Evolutionary conservation across 2,329 filamentous ascomycete species (phyloP), one percentile per base, ranked within the genome.

Genomic region (Trichophyton rubrum): DNA sequence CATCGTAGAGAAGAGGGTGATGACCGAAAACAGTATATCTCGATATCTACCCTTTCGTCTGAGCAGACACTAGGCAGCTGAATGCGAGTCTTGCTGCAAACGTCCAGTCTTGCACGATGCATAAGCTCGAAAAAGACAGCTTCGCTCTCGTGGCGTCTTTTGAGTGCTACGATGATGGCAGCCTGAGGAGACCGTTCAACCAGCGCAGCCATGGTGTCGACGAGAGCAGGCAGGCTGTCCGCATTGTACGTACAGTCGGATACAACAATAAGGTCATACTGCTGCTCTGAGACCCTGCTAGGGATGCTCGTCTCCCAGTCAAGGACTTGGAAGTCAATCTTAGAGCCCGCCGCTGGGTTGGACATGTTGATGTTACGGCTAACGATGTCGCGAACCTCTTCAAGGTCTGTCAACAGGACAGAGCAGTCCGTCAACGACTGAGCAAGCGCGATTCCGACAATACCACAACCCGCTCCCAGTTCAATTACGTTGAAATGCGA

Each of bases 161-260:
- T 89, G 72, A 86, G 81, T 1, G 84, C 82, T 27, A 89, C 75
- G 15, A 85, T 71, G 22, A 85, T 71, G 27, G 81, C 66, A 0
- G 78, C 76, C 62, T 75, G 69, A 1, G 81, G 80, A 4, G 79
- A 82, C 33, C 68, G 69, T 17, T 70, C 67, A 47, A 78, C 71
- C 56, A 87, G 70, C 8, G 71, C 73, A 22, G 68, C 66, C 8
- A 89, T 72, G 1, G 83, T 85, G 30, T 73, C 72, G 6, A 88
- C 84, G 41, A 89, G 74, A 24, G 82, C 78, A 2, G 83, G 82
- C 58, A 85, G 79, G 62, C 82, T 86, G 66, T 87, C 85, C 15
- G 80, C 76, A 69, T 89, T 89, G 72, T 89, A 89, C 1, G 85
- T 89, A 71, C 86, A 89, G 69, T 89, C 86, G 1, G 85, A 84